Evolutionary conservation across 139 green algal species (phyloP), one percentile per base, ranked within the genome.

Genomic region (Desmodesmus armatus): DNA sequence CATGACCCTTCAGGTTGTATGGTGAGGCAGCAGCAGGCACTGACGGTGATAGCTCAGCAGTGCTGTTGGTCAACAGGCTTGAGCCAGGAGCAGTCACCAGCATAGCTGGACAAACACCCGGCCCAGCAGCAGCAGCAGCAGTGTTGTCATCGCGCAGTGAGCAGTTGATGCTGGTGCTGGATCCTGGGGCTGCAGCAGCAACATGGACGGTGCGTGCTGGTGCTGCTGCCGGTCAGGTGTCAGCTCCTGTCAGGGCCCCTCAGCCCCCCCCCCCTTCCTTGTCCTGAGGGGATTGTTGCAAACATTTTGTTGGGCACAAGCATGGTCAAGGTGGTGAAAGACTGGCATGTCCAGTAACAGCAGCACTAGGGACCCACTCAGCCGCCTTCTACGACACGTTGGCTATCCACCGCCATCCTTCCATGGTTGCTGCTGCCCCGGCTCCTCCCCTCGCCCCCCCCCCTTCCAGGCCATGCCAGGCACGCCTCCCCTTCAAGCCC

Each of bases 21-120:
- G 75, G 75, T 41, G 75, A 82, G 60, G 75, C 53, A 37, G 51
- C 40, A 47, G 75, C 75, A 53, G 75, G 75, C 25, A 40, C 19
- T 25, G 23, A 17, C 3, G 75, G 75, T 53, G 75, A 82, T 15
- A 23, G 5, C 21, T 53, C 40, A n/a, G 37, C 40, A 17, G 31
- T 82, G 5, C 40, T 82, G 31, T 6, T 82, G 35, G 29, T 70
- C 7, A 43, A 53, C 33, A 37, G 44, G 23, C 7, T 82, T 6
- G 60, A 21, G 2, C 37, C 49, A 43, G 31, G 43, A 13, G 75
- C 75, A 13, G 5, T 17, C 17, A 33, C 71, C 9, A 58, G 53
- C 33, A 37, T 82, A 3, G 35, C 75, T 25, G 75, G 75, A 7
- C 33, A n/a, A 35, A 2, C 39, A 35, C 49, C 33, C 40, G 75